Conservation (phyloP, 2,329 filamentous ascomycete genomes). For the Calonectria leucothoes region DNA sequence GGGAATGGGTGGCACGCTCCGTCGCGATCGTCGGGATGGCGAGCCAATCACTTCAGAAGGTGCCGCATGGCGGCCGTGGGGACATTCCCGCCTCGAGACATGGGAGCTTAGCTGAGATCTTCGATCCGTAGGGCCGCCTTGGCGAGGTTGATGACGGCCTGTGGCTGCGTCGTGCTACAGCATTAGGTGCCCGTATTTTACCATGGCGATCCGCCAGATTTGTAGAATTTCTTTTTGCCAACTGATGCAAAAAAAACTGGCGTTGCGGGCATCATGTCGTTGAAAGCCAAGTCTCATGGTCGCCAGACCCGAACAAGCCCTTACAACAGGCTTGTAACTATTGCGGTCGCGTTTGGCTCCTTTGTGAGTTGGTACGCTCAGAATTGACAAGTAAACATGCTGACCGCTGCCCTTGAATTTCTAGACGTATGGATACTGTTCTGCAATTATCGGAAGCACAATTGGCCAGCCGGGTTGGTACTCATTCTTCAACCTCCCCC, state of each 20-base stretch:
- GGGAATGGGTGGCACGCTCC: constrained; percentile 29
- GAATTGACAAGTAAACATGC: not conserved
- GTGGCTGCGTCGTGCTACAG: not conserved
- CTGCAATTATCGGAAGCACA: constrained; percentile 62
- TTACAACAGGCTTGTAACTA: constrained; percentile 50
- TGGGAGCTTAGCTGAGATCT: not conserved
- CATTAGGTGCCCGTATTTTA: not conserved
- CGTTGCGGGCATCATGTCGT: constrained; percentile 25
- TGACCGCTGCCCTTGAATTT: not conserved
- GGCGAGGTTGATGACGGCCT: not conserved
- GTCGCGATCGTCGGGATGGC: not conserved
- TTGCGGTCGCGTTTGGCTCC: constrained; percentile 49
- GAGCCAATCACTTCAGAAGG: not conserved
- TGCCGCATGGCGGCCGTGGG: not conserved
- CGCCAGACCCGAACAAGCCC: constrained; percentile 36
- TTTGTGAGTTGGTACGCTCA: constrained; percentile 36
- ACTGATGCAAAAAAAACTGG: not conserved
- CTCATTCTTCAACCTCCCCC: constrained; percentile 58
- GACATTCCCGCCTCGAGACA: not conserved
- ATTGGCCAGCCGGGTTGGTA: constrained; percentile 66
- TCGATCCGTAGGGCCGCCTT: not conserved
- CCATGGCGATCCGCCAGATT: not conserved
- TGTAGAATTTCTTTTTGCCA: not conserved
- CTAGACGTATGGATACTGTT: constrained; percentile 63
- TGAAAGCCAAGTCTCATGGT: not conserved